These are phyloP conservation scores for Citrullus amarus DNA, from an alignment of 306 rosid genomes.

Conservation along the genomic window DNA sequence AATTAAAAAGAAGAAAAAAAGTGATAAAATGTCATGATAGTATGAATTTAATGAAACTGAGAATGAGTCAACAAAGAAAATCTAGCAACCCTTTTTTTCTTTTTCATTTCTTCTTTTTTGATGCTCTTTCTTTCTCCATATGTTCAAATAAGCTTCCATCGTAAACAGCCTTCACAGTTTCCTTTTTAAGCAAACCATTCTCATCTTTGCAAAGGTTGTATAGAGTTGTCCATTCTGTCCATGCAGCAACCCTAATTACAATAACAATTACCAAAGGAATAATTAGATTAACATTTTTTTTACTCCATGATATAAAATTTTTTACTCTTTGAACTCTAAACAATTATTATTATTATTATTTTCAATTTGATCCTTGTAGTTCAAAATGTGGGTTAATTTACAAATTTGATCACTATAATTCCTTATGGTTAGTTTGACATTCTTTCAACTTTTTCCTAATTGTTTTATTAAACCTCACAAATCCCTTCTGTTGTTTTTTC, in stretches of 20 bases:
- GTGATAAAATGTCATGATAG: background rate
- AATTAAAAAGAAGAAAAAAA: background rate
- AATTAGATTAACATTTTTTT: background rate
- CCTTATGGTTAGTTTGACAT: too few relatives aligned
- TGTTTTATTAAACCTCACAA: too few relatives aligned
- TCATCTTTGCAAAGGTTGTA: slow-evolving; percentile 62
- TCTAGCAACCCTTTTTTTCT: background rate
- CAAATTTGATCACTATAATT: too few relatives aligned
- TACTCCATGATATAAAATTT: too few relatives aligned
- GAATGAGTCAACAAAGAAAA: background rate
- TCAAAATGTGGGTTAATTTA: too few relatives aligned
- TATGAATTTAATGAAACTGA: background rate
- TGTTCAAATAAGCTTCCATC: slow-evolving; percentile 74
- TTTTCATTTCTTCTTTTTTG: slow-evolving; percentile 20
- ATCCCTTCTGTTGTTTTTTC: too few relatives aligned
- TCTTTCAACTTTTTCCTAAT: too few relatives aligned
- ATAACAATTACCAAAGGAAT: background rate
- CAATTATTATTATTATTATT: too few relatives aligned
- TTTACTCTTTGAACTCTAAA: too few relatives aligned
- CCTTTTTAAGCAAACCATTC: slow-evolving; percentile 51
- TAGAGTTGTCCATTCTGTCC: slow-evolving; percentile 52
- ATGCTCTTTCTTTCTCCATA: slow-evolving; percentile 34
- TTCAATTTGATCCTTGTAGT: too few relatives aligned
- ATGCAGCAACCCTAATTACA: slow-evolving; percentile 31
- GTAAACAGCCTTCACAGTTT: slow-evolving; percentile 42